A percentile compares a stretch with the other conserved stretches of the same genome.
These are phyloP conservation scores for Nemania bipapillata DNA, from an alignment of 2,329 filamentous ascomycete genomes.

Conservation along the genomic window DNA sequence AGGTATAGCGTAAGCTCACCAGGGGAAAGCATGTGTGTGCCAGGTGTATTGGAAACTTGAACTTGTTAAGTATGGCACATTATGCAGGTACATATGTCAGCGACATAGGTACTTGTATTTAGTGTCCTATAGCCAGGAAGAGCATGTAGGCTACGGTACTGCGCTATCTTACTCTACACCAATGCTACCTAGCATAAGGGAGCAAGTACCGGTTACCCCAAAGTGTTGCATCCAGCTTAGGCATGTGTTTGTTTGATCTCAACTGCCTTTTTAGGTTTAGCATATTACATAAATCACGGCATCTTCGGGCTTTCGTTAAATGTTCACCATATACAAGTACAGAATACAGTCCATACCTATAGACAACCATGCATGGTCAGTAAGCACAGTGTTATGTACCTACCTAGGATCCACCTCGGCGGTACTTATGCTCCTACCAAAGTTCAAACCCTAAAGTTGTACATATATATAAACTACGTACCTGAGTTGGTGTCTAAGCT, in stretches of 20 bases:
- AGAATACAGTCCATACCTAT: too few species aligned
- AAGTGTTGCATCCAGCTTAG: not conserved
- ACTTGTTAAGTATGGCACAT: too few species aligned
- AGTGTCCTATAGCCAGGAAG: too few species aligned
- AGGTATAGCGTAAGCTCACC: constrained; percentile 16
- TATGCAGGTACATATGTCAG: too few species aligned
- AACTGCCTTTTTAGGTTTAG: constrained; percentile 6
- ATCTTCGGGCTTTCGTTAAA: constrained; percentile 24
- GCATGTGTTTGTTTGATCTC: constrained; percentile 9
- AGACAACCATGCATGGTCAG: too few species aligned
- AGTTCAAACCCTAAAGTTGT: not conserved
- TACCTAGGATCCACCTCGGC: not conserved
- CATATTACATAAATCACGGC: constrained; percentile 15
- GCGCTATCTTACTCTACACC: not conserved
- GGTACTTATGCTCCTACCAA: not conserved
- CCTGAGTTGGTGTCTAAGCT: not conserved
- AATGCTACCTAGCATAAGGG: not conserved
- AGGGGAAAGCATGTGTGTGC: constrained; percentile 2
- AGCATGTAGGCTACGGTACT: too few species aligned
- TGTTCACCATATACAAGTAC: not conserved
- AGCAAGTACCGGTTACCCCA: not conserved
- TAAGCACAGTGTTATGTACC: not conserved
- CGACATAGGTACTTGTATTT: too few species aligned
- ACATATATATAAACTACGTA: not conserved
- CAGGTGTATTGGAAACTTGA: constrained; percentile 10